These are phyloP conservation scores for Russula griseocarnosa DNA, from an alignment of 768 basidiomycete species.

Conservation along the genomic window DNA sequence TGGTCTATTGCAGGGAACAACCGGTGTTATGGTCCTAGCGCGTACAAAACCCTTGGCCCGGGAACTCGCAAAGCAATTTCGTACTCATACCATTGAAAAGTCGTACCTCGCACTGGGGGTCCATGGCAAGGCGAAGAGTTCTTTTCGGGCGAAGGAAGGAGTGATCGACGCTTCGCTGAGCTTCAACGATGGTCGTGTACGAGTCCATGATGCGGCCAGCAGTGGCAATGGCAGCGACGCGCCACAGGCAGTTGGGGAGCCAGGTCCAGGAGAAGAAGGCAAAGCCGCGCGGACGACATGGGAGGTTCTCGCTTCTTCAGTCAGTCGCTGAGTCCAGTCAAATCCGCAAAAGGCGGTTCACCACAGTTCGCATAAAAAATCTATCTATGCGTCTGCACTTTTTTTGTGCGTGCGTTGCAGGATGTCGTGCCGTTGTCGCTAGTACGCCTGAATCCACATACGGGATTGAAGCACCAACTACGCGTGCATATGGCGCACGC, in stretches of 20 bases:
- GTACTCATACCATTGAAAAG: slow-evolving; percentile 17
- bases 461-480: slow-evolving; percentile 28
- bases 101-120: slow-evolving; percentile 25
- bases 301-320: slow-evolving; percentile 28
- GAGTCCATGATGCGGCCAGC: neutral
- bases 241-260: neutral
- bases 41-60: slow-evolving; percentile 20
- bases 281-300: slow-evolving; percentile 22
- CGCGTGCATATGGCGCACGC: slow-evolving; percentile 25
- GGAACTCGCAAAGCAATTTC: slow-evolving; percentile 27
- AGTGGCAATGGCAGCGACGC: neutral
- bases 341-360: neutral
- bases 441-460: slow-evolving; percentile 23
- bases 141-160: slow-evolving; percentile 10
- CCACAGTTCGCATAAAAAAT: neutral
- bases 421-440: slow-evolving; percentile 23
- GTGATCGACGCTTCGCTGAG: slow-evolving; percentile 6
- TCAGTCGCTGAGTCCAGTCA: slow-evolving; percentile 5
- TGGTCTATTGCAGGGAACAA: slow-evolving; percentile 20
- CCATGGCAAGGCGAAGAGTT: slow-evolving; percentile 5
- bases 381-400: neutral
- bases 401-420: neutral
- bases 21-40: slow-evolving; percentile 25
- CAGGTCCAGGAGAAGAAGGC: neutral
- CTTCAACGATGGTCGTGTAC: slow-evolving; percentile 24